These are phyloP conservation scores for Didymella arachidicola DNA, from an alignment of 2,329 filamentous ascomycete genomes.

Conservation along the genomic window DNA sequence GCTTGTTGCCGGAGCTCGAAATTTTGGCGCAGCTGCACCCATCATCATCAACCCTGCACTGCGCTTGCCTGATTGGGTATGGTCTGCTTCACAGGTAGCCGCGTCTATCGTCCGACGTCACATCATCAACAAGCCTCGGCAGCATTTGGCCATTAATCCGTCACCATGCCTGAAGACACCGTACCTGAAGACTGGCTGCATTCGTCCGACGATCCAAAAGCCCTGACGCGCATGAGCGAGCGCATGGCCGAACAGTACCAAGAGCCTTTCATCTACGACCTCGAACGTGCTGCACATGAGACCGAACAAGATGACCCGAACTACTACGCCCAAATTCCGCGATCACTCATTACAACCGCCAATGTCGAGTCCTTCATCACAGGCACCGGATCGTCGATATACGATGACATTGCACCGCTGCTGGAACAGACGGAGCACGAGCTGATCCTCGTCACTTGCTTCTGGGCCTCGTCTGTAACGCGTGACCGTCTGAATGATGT, in stretches of 20 bases:
- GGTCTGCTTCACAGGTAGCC: slow-evolving; percentile 21
- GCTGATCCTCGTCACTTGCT: slow-evolving; percentile 80
- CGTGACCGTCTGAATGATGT: slow-evolving; percentile 65
- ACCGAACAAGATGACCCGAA: slow-evolving; percentile 48
- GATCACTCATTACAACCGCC: slow-evolving; percentile 46
- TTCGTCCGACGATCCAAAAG: neutral
- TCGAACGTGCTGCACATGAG: slow-evolving; percentile 32
- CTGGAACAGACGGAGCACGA: slow-evolving; percentile 68
- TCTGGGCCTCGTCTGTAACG: slow-evolving; percentile 75
- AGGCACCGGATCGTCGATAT: slow-evolving; percentile 57
- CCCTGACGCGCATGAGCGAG: neutral
- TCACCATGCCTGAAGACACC: neutral
- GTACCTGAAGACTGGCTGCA: neutral
- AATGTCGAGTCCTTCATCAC: slow-evolving; percentile 50
- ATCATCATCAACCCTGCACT: slow-evolving; percentile 20
- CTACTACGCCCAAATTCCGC: slow-evolving; percentile 50
- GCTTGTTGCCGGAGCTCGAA: slow-evolving; percentile 27
- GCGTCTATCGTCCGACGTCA: slow-evolving; percentile 35
- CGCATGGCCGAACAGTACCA: slow-evolving; percentile 17
- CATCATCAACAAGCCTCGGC: slow-evolving; percentile 23
- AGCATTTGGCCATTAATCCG: neutral
- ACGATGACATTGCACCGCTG: slow-evolving; percentile 56
- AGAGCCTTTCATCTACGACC: slow-evolving; percentile 40
- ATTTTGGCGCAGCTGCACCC: slow-evolving; percentile 39
- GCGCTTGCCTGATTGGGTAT: slow-evolving; percentile 20